Conservation (phyloP, 371 early-diverging fungal genomes). For the Circinella umbellata region DNA sequence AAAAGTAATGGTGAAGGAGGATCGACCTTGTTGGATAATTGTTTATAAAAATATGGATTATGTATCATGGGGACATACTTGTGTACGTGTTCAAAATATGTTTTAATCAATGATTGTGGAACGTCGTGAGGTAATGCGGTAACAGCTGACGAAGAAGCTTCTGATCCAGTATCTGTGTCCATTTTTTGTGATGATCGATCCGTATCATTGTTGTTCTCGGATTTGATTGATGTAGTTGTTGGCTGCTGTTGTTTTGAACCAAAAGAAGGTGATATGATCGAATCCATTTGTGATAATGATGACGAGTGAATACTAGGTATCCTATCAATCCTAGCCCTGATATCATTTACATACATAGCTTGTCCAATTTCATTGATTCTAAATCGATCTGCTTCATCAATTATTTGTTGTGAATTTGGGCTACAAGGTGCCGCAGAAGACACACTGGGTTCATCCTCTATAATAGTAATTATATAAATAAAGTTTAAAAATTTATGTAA, state of each 20-base stretch:
- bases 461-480: background rate
- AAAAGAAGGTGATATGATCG: background rate
- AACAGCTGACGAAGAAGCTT: conserved; percentile 6
- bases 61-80: conserved; percentile 66
- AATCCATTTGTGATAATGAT: background rate
- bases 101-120: conserved; percentile 31
- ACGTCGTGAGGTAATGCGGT: conserved; percentile 18
- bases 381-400: conserved; percentile 29
- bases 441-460: conserved; percentile 8
- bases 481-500: no score
- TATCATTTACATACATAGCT: conserved; percentile 45
- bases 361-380: conserved; percentile 51
- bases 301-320: conserved; percentile 20
- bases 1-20: conserved; percentile 59
- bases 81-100: conserved; percentile 62
- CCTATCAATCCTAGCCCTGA: conserved; percentile 34
- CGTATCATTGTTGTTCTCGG: background rate
- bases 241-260: background rate
- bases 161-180: conserved; percentile 18
- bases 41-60: conserved; percentile 55
- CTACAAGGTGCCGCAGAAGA: conserved; percentile 33
- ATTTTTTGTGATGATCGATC: background rate
- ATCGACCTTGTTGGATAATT: conserved; percentile 43
- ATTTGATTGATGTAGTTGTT: background rate
- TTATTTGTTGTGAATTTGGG: conserved; percentile 13